Percentiles rank a stretch among this genome's conserved stretches.
Conservation (phyloP, 2,329 filamentous ascomycete genomes). For the Didymella arachidicola region DNA sequence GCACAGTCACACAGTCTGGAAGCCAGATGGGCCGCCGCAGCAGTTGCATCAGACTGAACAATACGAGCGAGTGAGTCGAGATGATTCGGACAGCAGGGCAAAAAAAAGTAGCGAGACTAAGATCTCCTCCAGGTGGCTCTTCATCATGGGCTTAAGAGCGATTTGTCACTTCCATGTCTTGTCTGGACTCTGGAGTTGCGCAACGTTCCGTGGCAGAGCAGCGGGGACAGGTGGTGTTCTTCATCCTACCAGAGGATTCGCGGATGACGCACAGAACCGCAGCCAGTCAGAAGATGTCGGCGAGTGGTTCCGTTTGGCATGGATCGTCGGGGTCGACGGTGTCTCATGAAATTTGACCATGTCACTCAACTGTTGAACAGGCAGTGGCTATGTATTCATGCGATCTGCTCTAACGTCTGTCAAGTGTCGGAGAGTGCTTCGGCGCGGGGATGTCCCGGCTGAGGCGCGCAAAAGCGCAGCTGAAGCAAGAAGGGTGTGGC, state of each 20-base stretch:
- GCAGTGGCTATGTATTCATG: slow-evolving; percentile 17
- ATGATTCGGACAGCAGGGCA: slow-evolving; percentile 1
- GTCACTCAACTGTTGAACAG: slow-evolving; percentile 1
- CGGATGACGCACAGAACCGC: not conserved
- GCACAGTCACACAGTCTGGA: slow-evolving; percentile 9
- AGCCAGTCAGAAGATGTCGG: not conserved
- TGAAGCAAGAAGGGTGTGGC: slow-evolving; percentile 18
- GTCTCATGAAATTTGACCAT: slow-evolving; percentile 7
- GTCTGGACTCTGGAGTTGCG: not conserved
- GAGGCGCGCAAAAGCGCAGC: slow-evolving; percentile 11
- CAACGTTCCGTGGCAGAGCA: not conserved
- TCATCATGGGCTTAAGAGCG: not conserved
- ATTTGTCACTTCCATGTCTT: not conserved
- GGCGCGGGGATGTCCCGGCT: slow-evolving; percentile 8
- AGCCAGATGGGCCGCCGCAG: not conserved
- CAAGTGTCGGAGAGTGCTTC: slow-evolving; percentile 11
- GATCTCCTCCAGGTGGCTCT: not conserved
- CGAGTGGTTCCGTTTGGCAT: not conserved
- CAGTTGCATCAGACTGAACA: slow-evolving; percentile 5
- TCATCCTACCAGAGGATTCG: not conserved
- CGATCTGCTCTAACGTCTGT: slow-evolving; percentile 12
- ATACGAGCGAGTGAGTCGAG: slow-evolving; percentile 18
- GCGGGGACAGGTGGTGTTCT: not conserved
- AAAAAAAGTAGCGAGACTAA: slow-evolving; percentile 7
- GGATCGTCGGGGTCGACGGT: not conserved